These are phyloP conservation scores for Sextonia rubra DNA, from an alignment of 164 flowering plant genomes.

Conservation along the genomic window DNA sequence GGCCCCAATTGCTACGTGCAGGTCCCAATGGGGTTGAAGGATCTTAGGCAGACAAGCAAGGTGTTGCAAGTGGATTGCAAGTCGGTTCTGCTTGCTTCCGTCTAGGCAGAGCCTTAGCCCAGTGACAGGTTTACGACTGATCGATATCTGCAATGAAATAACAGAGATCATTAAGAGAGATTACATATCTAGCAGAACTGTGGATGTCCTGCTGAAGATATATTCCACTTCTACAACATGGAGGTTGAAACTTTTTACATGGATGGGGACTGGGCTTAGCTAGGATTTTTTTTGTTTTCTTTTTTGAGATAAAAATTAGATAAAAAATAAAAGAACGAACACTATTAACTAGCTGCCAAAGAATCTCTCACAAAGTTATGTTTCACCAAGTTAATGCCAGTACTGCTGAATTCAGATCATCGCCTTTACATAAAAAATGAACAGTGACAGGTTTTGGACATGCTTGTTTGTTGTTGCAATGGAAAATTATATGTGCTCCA, in stretches of 20 bases:
- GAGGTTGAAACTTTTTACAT: not conserved
- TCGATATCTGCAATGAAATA: conserved; percentile 55
- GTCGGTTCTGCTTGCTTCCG: conserved; percentile 71
- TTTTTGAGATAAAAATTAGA: not conserved
- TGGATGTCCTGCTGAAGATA: not conserved
- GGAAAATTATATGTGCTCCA: no score
- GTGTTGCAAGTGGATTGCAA: conserved; percentile 67
- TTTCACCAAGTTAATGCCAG: no score
- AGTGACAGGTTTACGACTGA: conserved; percentile 81
- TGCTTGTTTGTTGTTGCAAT: no score
- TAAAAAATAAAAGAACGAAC: no score
- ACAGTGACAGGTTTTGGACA: no score
- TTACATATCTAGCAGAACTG: not conserved
- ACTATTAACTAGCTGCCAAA: no score
- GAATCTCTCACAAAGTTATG: no score
- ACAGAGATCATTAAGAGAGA: not conserved
- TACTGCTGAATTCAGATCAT: no score
- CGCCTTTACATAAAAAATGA: no score
- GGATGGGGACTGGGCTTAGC: not conserved
- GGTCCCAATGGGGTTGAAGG: conserved; percentile 76
- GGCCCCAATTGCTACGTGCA: conserved; percentile 76
- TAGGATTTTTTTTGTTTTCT: not conserved
- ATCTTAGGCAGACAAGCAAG: conserved; percentile 68
- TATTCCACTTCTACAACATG: not conserved
- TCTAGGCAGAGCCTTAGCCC: conserved; percentile 68